Percentiles rank a stretch among this genome's conserved stretches.
Conservation (phyloP, 768 basidiomycete species). For the Trametes elegans region DNA sequence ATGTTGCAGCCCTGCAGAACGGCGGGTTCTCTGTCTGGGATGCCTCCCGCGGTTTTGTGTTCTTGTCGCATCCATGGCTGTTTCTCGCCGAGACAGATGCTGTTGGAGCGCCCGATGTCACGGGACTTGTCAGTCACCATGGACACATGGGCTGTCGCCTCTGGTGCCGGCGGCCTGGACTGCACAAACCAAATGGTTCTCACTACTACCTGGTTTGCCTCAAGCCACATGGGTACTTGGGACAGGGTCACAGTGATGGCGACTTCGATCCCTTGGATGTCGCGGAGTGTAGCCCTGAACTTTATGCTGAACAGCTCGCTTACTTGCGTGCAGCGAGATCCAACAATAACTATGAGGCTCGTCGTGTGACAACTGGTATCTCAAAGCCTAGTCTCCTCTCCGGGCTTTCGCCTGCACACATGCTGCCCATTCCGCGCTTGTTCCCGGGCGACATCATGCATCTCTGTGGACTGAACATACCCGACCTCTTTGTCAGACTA, state of each 20-base stretch:
- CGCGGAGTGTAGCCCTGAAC: neutral
- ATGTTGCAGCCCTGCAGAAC: conserved; percentile 26
- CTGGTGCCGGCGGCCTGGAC: conserved; percentile 31
- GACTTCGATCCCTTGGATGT: conserved; percentile 26
- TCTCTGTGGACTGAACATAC: conserved; percentile 34
- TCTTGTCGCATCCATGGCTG: neutral
- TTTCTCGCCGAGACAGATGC: conserved; percentile 6
- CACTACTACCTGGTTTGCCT: conserved; percentile 36
- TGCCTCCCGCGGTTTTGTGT: neutral
- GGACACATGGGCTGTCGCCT: conserved; percentile 35
- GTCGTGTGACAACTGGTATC: conserved; percentile 33
- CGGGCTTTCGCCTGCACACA: conserved; percentile 22
- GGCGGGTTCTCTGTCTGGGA: conserved; percentile 32
- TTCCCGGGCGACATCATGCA: conserved; percentile 42
- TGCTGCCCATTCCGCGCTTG: conserved; percentile 29
- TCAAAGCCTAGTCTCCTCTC: conserved; percentile 35
- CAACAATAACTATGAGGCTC: conserved; percentile 25
- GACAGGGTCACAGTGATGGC: conserved; percentile 29
- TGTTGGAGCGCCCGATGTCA: conserved; percentile 20
- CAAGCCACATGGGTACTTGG: conserved; percentile 24
- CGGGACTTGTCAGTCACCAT: conserved; percentile 35
- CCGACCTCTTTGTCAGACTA: conserved; percentile 32
- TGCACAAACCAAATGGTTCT: conserved; percentile 24
- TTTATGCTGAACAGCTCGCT: conserved; percentile 23
- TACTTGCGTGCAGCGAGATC: conserved; percentile 21